Base-by-base conservation (phyloP, 177 flowering plant genomes). In the Vitis hybrid region DNA sequence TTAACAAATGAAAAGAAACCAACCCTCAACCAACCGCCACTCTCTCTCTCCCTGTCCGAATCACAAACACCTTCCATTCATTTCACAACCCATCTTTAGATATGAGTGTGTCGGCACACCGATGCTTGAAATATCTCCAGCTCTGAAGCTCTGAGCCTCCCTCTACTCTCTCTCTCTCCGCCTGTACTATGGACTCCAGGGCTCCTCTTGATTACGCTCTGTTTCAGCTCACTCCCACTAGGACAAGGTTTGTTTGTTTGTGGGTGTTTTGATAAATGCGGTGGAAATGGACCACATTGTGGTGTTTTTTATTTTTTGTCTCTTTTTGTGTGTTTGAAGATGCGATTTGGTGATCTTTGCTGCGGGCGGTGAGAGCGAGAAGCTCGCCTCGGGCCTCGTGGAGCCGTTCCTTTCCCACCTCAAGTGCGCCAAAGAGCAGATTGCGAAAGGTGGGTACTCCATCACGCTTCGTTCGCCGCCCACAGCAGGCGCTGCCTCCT, bases 361-460 rank as follows among this genome's bases (percentile, higher is more conserved):
- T 7, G 87, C 4, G 45, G 45, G 90, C 8, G 78, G 76, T 2
- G 51, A 8, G 60, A 86, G 50, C 51, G 98, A 94, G 87, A 92
- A 90, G 80, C 55, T 94, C 29, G 97, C 98, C 1, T 86, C 97
- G 0, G 97, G 98, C 7, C 72, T 94, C 10, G 64, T 94, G 2
- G 86, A 90, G 31, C 97, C 97, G 7, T 94, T 92, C 70, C 31
- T 92, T 60, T 62, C 79, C 0, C 97, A 92, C 82, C 79, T 94
- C 2, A 74, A 77, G 67, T 70, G 67, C 14, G 98, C 93, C 0
- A 90, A 85, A 67, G 96, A 92, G 66, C 94, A 92, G 88, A 86
- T 92, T 75, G 75, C 89, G 7, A 89, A 83, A 85, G 98, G 98
- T 0, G 97, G 97, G 9, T 93, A 93, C 66, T 93, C 98, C 21